Percentiles rank a stretch among this genome's conserved stretches.
Conservation (phyloP, 2,329 filamentous ascomycete species). For the Colletotrichum somersetense region DNA sequence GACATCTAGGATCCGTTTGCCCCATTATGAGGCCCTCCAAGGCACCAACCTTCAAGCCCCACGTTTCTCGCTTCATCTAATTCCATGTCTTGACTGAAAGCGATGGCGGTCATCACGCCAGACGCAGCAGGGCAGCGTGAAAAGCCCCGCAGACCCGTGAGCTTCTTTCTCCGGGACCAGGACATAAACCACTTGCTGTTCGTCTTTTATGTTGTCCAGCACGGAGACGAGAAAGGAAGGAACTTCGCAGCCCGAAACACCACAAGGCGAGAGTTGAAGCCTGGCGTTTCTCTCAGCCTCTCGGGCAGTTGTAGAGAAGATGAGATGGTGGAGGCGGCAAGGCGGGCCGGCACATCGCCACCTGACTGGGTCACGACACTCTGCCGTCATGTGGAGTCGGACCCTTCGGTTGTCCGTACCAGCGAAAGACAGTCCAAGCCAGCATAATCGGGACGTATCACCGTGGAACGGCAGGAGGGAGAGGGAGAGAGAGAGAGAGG, state of each 20-base stretch:
- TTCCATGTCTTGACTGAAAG: not conserved
- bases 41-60: not conserved
- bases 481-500: slow-evolving; percentile 9
- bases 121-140: no score
- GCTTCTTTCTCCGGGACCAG: no score
- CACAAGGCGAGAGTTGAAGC: no score
- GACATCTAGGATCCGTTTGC: not conserved
- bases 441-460: not conserved
- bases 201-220: not conserved
- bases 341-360: not conserved
- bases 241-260: no score
- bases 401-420: not conserved
- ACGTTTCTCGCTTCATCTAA: not conserved
- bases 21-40: not conserved
- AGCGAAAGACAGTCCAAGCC: no score
- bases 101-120: not conserved
- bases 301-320: not conserved
- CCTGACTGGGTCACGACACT: not conserved
- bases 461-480: not conserved
- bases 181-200: no score
- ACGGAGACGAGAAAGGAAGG: not conserved
- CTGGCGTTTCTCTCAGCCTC: not conserved
- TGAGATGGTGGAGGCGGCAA: not conserved
- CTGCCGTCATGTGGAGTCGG: not conserved
- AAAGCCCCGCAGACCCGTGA: no score